Conservation (phyloP, 73 alveolate genomes). For the Paramecium sexaurelia region DNA sequence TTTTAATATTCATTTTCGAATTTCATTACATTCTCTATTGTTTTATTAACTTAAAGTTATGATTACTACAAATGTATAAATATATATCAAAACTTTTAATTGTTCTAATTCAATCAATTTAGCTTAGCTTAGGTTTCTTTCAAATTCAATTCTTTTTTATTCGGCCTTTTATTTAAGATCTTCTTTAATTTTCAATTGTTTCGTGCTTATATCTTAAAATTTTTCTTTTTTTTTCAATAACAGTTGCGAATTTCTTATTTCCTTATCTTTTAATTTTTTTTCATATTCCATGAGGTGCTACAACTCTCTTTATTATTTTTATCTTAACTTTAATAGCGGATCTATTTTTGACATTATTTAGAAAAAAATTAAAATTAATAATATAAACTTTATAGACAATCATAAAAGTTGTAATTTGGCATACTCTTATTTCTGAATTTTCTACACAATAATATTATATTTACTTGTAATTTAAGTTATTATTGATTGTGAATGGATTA, state of each 20-base stretch:
- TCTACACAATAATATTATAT: neutral
- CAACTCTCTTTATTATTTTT: neutral
- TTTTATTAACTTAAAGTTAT: neutral
- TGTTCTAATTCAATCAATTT: neutral
- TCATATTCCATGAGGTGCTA: constrained; percentile 14
- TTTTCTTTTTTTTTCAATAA: neutral
- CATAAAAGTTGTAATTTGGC: neutral
- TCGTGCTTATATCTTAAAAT: neutral
- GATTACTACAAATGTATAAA: neutral
- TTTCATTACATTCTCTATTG: neutral
- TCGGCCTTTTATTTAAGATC: constrained; percentile 13
- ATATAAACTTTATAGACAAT: neutral
- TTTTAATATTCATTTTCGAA: neutral
- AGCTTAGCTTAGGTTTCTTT: neutral
- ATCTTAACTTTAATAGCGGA: neutral
- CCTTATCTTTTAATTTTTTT: neutral
- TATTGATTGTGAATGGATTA: neutral
- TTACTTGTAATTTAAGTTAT: neutral
- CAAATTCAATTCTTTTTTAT: neutral
- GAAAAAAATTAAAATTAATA: neutral
- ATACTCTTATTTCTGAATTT: neutral
- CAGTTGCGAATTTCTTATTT: neutral
- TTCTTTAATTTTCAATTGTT: neutral
- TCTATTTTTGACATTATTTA: neutral
- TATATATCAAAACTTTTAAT: neutral